phyloP scores from a whole-genome alignment of 768 basidiomycete genomes.

The Tulasnella sp. region DNA sequence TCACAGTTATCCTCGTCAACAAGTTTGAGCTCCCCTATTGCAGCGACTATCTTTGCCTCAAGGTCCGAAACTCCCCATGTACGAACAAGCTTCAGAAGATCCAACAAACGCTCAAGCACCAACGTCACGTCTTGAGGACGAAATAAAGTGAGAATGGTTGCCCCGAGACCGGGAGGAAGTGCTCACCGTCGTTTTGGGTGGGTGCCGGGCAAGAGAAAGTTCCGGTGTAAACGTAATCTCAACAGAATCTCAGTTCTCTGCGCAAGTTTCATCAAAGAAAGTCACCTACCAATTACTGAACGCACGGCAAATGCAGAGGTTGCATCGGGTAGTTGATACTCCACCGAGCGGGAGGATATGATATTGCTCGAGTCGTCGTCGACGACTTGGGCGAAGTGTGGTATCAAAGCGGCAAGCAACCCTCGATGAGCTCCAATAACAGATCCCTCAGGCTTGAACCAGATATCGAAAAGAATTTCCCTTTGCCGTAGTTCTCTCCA shows the following conservation, averaged over 20 bases:
- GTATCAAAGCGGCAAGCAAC: not conserved
- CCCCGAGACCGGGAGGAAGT: not conserved
- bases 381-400: not conserved
- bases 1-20: not conserved
- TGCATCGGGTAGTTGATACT: not conserved
- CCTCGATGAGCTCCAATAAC: not conserved
- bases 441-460: not conserved
- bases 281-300: not conserved
- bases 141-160: not conserved
- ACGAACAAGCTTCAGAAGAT: not conserved
- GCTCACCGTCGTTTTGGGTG: not conserved
- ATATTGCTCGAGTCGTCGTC: not conserved
- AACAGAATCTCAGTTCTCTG: not conserved
- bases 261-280: no score
- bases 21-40: not conserved
- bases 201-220: not conserved
- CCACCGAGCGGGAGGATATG: not conserved
- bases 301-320: not conserved
- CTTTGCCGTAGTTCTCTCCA: not conserved
- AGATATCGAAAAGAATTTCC: not conserved
- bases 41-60: not conserved
- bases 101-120: not conserved
- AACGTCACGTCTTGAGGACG: not conserved
- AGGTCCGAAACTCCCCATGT: not conserved
- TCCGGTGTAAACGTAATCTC: slow-evolving; percentile 3